Evolutionary conservation across 768 basidiomycete genomes (phyloP).

Genomic region (Mrakia blollopis): DNA sequence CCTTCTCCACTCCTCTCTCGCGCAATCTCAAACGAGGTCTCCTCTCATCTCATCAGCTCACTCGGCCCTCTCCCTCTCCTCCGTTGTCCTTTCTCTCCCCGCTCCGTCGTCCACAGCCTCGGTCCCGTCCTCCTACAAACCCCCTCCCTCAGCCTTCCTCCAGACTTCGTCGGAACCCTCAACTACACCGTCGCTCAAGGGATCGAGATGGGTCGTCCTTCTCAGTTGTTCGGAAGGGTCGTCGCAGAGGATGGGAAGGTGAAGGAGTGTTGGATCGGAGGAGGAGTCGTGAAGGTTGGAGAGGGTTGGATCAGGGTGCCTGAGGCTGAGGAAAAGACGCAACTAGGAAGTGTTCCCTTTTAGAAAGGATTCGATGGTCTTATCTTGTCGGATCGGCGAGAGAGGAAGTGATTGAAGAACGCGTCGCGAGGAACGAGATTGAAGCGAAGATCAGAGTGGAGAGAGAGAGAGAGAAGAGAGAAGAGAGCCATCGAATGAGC

Average conservation of each 20-base stretch:
- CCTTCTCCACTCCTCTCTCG: background rate
- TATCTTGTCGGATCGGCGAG: too few relatives aligned
- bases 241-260: background rate
- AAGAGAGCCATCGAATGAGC: too few relatives aligned
- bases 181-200: background rate
- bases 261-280: background rate
- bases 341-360: too few relatives aligned
- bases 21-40: background rate
- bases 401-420: too few relatives aligned
- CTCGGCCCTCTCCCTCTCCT: background rate
- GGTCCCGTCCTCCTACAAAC: background rate
- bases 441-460: too few relatives aligned
- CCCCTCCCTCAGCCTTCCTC: background rate
- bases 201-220: background rate
- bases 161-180: background rate
- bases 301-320: background rate
- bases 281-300: background rate
- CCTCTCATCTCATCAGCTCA: background rate
- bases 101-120: background rate
- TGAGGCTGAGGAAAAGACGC: too few relatives aligned
- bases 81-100: background rate
- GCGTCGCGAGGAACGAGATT: too few relatives aligned
- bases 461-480: too few relatives aligned
- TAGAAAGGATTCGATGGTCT: too few relatives aligned
- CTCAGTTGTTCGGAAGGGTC: background rate